A percentile compares a stretch with the other conserved stretches of the same genome.
These are phyloP conservation scores for Friedmanniomyces simplex DNA, from an alignment of 495 filamentous ascomycete genomes.

Conservation along the genomic window DNA sequence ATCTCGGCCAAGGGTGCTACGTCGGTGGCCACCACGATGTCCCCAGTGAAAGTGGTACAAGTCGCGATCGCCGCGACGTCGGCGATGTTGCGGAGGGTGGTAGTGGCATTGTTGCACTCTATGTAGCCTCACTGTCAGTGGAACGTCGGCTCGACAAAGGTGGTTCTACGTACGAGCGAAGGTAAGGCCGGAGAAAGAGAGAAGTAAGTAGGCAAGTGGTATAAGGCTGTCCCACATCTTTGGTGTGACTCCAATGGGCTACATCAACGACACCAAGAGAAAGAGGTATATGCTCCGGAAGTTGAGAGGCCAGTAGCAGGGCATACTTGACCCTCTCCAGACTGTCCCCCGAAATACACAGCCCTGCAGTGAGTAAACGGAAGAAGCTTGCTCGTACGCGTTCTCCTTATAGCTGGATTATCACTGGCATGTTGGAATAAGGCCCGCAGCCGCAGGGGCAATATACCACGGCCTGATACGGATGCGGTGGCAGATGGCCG, in stretches of 20 bases:
- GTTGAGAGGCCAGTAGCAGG: too few relatives aligned
- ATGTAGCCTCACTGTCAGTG: neutral
- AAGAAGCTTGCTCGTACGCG: neutral
- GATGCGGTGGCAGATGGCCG: neutral
- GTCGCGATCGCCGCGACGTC: neutral
- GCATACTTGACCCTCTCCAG: neutral
- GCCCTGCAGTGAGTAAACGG: neutral
- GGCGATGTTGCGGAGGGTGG: neutral
- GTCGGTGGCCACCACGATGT: constrained; percentile 2
- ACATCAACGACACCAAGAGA: neutral
- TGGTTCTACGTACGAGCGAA: neutral
- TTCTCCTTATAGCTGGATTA: neutral
- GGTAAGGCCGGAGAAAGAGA: neutral
- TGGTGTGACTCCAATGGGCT: too few relatives aligned
- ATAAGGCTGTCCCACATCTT: neutral
- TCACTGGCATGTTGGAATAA: neutral
- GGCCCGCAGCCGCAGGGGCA: neutral
- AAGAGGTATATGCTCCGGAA: neutral
- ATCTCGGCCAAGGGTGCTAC: neutral
- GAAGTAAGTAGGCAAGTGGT: neutral
- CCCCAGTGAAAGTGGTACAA: neutral
- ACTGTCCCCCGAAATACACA: neutral
- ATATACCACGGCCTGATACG: neutral
- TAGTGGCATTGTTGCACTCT: constrained; percentile 4
- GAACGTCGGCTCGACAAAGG: neutral